A percentile compares a stretch with the other conserved stretches of the same genome.
Conservation (phyloP, 2,329 filamentous ascomycete species). For the Colletotrichum lentis region DNA sequence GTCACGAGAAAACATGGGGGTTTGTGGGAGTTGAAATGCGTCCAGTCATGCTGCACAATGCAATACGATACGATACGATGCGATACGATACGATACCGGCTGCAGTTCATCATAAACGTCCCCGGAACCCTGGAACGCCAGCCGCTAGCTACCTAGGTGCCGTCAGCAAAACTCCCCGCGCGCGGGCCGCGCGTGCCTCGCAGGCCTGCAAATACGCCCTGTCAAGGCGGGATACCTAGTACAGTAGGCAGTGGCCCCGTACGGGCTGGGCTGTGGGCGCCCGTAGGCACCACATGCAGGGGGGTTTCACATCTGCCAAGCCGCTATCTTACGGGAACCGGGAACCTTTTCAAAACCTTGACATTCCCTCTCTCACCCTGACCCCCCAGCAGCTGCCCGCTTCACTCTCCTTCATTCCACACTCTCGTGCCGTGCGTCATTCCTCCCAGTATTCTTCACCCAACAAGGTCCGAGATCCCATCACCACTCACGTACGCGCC, state of each 20-base stretch:
- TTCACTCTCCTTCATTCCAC: not conserved
- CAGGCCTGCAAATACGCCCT: not conserved
- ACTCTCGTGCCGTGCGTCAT: conserved; percentile 16
- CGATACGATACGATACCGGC: conserved; percentile 7
- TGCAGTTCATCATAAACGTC: conserved; percentile 11
- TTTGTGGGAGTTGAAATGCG: not conserved
- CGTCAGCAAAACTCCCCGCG: conserved; percentile 14
- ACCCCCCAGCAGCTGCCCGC: not conserved
- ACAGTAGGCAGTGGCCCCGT: conserved; percentile 22
- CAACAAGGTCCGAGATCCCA: not conserved
- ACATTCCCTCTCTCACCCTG: conserved; percentile 23
- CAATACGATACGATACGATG: no score
- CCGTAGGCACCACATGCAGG: conserved; percentile 30
- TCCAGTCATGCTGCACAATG: no score
- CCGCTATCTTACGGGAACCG: conserved; percentile 10
- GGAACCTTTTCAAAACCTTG: conserved; percentile 28
- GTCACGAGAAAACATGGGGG: not conserved
- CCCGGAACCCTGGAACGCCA: conserved; percentile 3
- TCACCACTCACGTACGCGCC: not conserved
- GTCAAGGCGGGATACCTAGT: not conserved
- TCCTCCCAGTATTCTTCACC: conserved; percentile 1
- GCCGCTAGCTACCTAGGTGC: not conserved
- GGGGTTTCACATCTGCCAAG: conserved; percentile 30
- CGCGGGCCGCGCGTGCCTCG: conserved; percentile 24
- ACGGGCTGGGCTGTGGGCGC: conserved; percentile 18